Evolutionary conservation across 305 asterid genomes (phyloP).

Genomic region (Caryopteris hybrid): DNA sequence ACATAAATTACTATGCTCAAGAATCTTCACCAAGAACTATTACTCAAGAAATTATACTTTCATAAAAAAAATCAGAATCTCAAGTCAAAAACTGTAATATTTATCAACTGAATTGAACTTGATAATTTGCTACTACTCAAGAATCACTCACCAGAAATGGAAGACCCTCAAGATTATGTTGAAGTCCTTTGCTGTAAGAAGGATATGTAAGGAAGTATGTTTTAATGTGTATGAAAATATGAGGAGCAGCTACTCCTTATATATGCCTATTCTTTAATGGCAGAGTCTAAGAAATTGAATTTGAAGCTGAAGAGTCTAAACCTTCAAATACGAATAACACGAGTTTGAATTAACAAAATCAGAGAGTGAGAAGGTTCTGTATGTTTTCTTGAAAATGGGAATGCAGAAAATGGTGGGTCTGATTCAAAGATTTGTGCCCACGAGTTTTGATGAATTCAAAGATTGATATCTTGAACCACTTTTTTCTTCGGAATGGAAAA

Average conservation of each 20-base stretch:
- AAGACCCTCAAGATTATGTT: too few relatives aligned
- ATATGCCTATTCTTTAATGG: not conserved
- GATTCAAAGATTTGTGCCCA: slow-evolving; percentile 35
- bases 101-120: not conserved
- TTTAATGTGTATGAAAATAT: not conserved
- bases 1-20: not conserved
- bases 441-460: slow-evolving; percentile 58
- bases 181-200: too few relatives aligned
- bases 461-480: slow-evolving; percentile 20
- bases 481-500: not conserved
- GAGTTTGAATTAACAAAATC: too few relatives aligned
- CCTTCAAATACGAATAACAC: slow-evolving; percentile 32
- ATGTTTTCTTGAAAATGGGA: slow-evolving; percentile 37
- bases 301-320: slow-evolving; percentile 13
- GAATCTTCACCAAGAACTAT: not conserved
- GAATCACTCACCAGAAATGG: slow-evolving; percentile 40
- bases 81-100: not conserved
- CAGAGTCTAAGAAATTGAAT: not conserved
- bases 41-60: too few relatives aligned
- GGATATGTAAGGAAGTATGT: too few relatives aligned
- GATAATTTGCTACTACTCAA: too few relatives aligned
- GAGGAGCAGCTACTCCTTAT: slow-evolving; percentile 3
- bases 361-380: slow-evolving; percentile 20
- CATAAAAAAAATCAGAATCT: too few relatives aligned
- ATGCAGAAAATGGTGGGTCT: slow-evolving; percentile 37